phyloP scores from a whole-genome alignment of 805 yeast genomes.

The Yarrowia sp. region DNA sequence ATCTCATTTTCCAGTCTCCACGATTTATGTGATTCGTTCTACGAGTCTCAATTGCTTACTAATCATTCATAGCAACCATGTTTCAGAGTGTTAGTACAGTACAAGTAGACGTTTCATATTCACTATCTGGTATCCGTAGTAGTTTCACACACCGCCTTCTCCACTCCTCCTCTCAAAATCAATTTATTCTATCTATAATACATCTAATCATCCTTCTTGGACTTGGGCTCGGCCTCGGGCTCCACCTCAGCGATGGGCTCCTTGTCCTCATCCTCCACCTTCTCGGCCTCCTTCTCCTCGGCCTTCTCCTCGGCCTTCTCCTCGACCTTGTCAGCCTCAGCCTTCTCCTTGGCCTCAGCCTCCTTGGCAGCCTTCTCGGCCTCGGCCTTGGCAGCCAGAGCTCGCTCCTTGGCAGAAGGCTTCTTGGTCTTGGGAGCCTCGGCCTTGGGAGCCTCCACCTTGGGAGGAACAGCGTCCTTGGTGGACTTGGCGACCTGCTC shows the following conservation, averaged over 20 bases:
- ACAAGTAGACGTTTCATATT: no score
- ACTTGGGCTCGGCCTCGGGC: conserved; percentile 15
- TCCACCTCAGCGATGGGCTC: conserved; percentile 11
- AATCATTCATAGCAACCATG: neutral
- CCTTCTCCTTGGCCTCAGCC: conserved; percentile 19
- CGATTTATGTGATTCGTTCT: no score
- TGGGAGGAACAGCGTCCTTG: conserved; percentile 33
- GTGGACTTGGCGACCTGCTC: conserved; percentile 24
- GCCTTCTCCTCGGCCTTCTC: neutral
- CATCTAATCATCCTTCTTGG: conserved; percentile 37
- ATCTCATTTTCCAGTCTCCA: no score
- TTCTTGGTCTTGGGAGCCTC: conserved; percentile 18
- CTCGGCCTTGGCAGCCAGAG: conserved; percentile 36
- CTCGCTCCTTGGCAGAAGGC: conserved; percentile 36
- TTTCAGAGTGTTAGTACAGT: no score
- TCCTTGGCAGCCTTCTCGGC: conserved; percentile 33
- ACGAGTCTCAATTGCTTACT: neutral
- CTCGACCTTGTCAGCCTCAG: neutral
- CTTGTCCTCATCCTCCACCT: conserved; percentile 11
- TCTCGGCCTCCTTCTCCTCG: conserved; percentile 1
- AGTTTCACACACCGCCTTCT: no score
- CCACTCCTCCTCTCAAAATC: no score
- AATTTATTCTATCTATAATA: conserved; percentile 34
- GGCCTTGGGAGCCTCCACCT: neutral
- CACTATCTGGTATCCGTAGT: no score